A percentile compares a stretch with the other conserved stretches of the same genome.
Evolutionary conservation across 129 eudicot species (phyloP).

Genomic region (Logfia minima): DNA sequence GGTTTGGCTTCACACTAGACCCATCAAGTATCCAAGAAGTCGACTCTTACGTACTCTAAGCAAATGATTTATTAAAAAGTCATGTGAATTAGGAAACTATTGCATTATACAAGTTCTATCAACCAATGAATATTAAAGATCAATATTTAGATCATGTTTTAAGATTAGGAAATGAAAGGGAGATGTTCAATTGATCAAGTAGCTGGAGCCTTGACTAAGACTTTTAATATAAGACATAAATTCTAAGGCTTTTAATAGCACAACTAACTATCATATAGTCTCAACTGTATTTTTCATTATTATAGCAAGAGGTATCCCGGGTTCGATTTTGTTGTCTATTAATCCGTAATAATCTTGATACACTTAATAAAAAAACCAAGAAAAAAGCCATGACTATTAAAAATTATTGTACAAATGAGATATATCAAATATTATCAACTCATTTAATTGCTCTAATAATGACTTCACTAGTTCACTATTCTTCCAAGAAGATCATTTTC

Average conservation of each 20-base stretch:
- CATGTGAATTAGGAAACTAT: not conserved
- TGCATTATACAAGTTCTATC: not conserved
- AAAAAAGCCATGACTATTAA: no score
- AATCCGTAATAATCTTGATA: no score
- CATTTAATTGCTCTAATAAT: no score
- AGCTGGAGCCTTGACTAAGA: not conserved
- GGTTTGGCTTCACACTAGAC: not conserved
- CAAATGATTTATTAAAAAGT: not conserved
- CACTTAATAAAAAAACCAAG: no score
- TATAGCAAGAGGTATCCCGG: no score
- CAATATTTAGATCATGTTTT: not conserved
- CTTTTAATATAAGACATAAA: not conserved
- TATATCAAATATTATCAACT: no score
- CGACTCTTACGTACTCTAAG: conserved; percentile 13
- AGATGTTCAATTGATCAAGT: not conserved
- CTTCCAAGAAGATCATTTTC: no score
- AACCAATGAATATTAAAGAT: not conserved
- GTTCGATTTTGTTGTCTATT: no score
- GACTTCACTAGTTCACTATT: no score
- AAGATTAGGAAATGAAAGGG: not conserved
- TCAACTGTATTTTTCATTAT: no score
- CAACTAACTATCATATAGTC: not conserved
- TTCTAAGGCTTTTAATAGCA: not conserved
- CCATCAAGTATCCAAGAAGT: not conserved
- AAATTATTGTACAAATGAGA: no score